Evolutionary conservation across 2,329 filamentous ascomycete species (phyloP).

Genomic region (Magnaporthales sp.): DNA sequence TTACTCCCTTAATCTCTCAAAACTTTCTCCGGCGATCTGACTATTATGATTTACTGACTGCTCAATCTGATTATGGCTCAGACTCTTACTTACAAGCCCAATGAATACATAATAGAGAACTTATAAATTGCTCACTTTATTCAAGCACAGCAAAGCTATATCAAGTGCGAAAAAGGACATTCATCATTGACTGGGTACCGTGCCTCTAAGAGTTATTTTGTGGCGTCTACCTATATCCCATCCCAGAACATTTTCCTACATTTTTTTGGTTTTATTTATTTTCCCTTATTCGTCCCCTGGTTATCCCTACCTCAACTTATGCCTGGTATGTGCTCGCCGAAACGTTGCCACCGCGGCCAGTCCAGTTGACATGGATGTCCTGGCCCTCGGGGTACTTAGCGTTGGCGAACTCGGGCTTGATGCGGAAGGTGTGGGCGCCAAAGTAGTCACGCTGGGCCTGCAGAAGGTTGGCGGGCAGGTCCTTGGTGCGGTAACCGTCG

Average conservation of each 20-base stretch:
- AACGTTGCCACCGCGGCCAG: slow-evolving; percentile 92
- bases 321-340: slow-evolving; percentile 96
- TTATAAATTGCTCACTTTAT: not conserved
- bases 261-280: not conserved
- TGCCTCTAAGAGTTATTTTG: not conserved
- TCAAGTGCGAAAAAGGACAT: not conserved
- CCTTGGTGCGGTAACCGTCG: slow-evolving; percentile 95
- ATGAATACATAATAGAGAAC: not conserved
- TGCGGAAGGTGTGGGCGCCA: slow-evolving; percentile 81
- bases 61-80: not conserved
- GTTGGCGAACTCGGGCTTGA: slow-evolving; percentile 73
- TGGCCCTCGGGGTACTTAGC: slow-evolving; percentile 75
- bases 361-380: slow-evolving; percentile 99
- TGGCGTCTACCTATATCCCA: slow-evolving; percentile 2
- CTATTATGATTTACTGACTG: not conserved
- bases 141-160: not conserved
- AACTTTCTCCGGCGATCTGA: not conserved
- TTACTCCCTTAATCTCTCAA: not conserved
- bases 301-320: slow-evolving; percentile 43
- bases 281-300: slow-evolving; percentile 2
- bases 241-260: slow-evolving; percentile 8
- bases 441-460: slow-evolving; percentile 99
- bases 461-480: slow-evolving; percentile 94
- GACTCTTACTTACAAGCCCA: not conserved
- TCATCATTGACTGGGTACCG: not conserved